phyloP scores from a whole-genome alignment of 352 stramenopile genomes.

The Phytophthora fragariaefolia region DNA sequence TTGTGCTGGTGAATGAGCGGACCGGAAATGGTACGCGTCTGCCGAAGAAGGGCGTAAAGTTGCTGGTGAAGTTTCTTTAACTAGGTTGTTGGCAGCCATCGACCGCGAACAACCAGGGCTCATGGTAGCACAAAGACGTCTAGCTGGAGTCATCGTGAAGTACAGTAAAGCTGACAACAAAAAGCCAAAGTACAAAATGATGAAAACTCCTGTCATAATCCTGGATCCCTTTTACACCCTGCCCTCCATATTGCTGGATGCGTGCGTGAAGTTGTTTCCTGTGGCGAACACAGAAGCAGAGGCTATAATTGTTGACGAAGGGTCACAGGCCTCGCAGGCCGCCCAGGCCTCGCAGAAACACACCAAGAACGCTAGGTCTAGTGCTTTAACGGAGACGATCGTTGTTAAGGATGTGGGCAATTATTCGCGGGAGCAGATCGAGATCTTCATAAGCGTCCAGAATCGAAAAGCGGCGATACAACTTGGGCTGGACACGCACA shows the following conservation, averaged over 20 bases:
- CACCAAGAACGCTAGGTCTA: neutral
- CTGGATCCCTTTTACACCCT: constrained; percentile 28
- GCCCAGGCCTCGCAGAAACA: too few species aligned
- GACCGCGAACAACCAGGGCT: constrained; percentile 9
- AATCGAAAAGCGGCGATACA: neutral
- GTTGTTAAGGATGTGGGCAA: constrained; percentile 7
- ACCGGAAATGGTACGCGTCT: constrained; percentile 11
- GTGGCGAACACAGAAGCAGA: neutral
- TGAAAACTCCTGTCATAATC: constrained; percentile 31
- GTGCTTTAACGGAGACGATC: neutral
- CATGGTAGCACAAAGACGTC: neutral
- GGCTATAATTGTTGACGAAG: constrained; percentile 1
- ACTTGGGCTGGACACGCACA: neutral
- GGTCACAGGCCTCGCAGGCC: neutral
- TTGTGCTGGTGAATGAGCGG: neutral
- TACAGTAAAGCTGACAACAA: neutral
- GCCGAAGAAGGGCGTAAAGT: neutral
- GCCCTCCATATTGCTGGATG: constrained; percentile 14
- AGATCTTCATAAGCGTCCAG: constrained; percentile 3
- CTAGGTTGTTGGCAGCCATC: constrained; percentile 2
- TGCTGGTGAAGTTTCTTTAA: constrained; percentile 19
- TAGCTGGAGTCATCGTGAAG: constrained; percentile 9
- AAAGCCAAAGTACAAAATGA: constrained; percentile 3
- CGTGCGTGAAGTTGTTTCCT: constrained; percentile 6
- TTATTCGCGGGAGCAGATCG: constrained; percentile 13